phyloP scores from a whole-genome alignment of 306 rosid genomes.

The Rosa chinensis region DNA sequence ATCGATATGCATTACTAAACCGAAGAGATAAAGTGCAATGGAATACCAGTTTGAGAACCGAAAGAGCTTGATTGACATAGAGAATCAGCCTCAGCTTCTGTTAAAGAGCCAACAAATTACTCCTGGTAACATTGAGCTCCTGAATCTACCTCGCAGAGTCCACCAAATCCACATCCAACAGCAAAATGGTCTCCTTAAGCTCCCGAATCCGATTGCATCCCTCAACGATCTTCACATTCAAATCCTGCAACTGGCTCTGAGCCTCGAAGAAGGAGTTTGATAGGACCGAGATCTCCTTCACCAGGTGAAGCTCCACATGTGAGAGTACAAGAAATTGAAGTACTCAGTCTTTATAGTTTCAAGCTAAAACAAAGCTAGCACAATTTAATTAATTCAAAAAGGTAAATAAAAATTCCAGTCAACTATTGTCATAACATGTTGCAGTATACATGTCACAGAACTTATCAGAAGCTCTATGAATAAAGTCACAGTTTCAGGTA shows the following conservation, averaged over 20 bases:
- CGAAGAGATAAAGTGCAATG: background rate
- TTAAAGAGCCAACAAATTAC: slow-evolving; percentile 70
- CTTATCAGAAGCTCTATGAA: no score
- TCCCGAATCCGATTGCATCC: slow-evolving; percentile 74
- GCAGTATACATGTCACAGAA: no score
- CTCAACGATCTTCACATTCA: slow-evolving; percentile 76
- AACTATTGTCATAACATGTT: no score
- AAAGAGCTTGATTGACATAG: slow-evolving; percentile 90
- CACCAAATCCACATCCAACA: slow-evolving; percentile 84
- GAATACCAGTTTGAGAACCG: slow-evolving; percentile 89
- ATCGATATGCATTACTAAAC: background rate
- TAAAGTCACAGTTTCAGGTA: no score
- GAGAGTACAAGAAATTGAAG: no score
- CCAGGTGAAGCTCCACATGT: slow-evolving; percentile 82
- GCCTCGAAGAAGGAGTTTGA: slow-evolving; percentile 99
- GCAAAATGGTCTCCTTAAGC: slow-evolving; percentile 79
- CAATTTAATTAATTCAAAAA: no score
- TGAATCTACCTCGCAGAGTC: slow-evolving; percentile 87
- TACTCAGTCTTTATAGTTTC: no score
- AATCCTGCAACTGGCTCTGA: slow-evolving; percentile 88
- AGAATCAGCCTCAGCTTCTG: slow-evolving; percentile 87
- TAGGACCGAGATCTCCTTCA: slow-evolving; percentile 91
- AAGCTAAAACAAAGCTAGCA: no score
- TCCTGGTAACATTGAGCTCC: slow-evolving; percentile 68
- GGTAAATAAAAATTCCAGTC: no score